Percentiles rank a stretch among this genome's conserved stretches.
These are phyloP conservation scores for Apiospora malaysiana DNA, from an alignment of 2,329 filamentous ascomycete genomes.

Conservation along the genomic window DNA sequence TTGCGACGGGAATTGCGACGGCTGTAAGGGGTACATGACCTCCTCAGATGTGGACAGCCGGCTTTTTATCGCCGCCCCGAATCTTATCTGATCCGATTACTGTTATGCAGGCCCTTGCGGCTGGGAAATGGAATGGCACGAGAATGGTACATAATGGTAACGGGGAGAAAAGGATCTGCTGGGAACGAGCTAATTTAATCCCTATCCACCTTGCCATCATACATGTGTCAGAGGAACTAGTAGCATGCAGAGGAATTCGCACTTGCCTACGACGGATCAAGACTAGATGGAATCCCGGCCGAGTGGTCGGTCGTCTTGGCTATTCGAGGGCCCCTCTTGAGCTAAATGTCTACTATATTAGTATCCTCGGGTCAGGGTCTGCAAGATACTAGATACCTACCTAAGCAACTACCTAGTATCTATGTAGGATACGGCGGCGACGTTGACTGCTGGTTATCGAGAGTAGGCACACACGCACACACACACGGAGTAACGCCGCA, in stretches of 20 bases:
- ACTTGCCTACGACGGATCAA: not conserved
- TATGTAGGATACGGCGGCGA: not conserved
- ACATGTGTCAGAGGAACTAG: not conserved
- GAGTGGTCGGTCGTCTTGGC: not conserved
- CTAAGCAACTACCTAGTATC: too few species aligned
- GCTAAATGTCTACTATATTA: not conserved
- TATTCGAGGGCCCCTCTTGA: not conserved
- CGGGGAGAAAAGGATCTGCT: not conserved
- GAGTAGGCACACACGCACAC: not conserved
- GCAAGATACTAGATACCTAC: not conserved
- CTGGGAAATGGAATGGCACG: not conserved
- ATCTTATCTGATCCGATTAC: slow-evolving; percentile 11
- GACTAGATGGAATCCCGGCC: not conserved
- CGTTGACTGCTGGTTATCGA: not conserved
- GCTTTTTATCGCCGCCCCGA: not conserved
- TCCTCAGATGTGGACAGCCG: not conserved
- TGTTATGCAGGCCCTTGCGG: not conserved
- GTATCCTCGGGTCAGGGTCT: not conserved
- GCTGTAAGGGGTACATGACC: not conserved
- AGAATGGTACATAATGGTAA: too few species aligned
- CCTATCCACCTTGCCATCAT: not conserved
- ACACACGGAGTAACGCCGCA: not conserved
- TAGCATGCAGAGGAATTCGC: not conserved
- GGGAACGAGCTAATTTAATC: not conserved
- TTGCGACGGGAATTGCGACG: not conserved